Evolutionary conservation across 257 asterid species (phyloP).

Genomic region (Solanum bulbocastanum): DNA sequence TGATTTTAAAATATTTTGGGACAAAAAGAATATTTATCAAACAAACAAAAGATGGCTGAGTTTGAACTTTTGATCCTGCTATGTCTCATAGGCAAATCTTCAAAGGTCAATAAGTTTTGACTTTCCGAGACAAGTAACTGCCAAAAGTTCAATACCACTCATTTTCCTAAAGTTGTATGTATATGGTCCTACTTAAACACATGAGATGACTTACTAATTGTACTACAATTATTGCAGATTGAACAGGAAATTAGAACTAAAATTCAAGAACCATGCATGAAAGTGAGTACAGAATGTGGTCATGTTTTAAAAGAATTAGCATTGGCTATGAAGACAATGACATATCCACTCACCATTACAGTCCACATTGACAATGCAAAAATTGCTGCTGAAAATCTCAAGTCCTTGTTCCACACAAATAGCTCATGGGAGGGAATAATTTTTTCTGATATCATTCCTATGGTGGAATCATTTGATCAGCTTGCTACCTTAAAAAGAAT

Average conservation of each 20-base stretch:
- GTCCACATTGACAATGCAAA: constrained; percentile 26
- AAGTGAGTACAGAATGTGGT: constrained; percentile 40
- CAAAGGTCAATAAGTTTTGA: background rate
- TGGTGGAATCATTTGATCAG: constrained; percentile 30
- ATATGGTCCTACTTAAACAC: background rate
- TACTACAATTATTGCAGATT: background rate
- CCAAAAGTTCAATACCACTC: background rate
- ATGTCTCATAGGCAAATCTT: background rate
- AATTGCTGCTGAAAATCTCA: constrained; percentile 26
- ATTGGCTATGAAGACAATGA: constrained; percentile 38
- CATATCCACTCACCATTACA: constrained; percentile 8
- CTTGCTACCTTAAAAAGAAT: constrained; percentile 36
- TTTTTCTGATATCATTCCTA: constrained; percentile 22
- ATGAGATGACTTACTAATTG: background rate
- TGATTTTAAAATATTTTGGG: too few species aligned
- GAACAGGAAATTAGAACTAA: constrained; percentile 4
- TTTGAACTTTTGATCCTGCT: background rate
- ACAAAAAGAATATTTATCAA: background rate
- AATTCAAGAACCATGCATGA: constrained; percentile 34
- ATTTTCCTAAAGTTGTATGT: background rate
- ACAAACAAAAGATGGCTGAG: background rate
- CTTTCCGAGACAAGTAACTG: background rate
- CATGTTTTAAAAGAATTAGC: constrained; percentile 36
- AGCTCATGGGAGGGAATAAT: constrained; percentile 22
- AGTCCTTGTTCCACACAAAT: constrained; percentile 1